Conservation (phyloP, 129 eudicot genomes). For the Flaveria ramosissima region DNA sequence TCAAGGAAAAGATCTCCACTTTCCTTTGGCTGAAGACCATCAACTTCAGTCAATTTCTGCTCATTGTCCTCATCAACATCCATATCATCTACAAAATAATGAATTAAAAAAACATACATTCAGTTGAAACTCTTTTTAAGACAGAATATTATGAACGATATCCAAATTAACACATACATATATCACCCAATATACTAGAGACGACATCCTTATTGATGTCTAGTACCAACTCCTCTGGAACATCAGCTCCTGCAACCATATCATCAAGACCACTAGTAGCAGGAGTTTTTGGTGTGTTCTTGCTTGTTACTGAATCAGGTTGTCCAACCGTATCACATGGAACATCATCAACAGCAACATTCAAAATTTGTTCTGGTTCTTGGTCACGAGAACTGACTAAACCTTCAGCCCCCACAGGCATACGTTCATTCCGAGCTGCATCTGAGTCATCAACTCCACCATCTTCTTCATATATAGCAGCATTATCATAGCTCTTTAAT, state of each 20-base stretch:
- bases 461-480: not conserved
- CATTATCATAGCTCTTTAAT: not conserved
- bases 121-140: not conserved
- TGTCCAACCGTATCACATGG: conserved; percentile 26
- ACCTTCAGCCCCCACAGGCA: conserved; percentile 17
- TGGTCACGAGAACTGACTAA: not conserved
- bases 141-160: not conserved
- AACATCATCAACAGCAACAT: conserved; percentile 22
- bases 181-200: conserved; percentile 20
- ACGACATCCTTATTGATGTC: conserved; percentile 24
- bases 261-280: conserved; percentile 8
- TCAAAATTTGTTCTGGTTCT: conserved; percentile 11
- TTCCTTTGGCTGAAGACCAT: conserved; percentile 8
- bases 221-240: not conserved
- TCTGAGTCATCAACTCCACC: conserved; percentile 22
- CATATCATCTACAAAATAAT: conserved; percentile 27
- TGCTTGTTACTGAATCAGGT: conserved; percentile 3
- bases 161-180: conserved; percentile 23
- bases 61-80: conserved; percentile 18
- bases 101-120: not conserved
- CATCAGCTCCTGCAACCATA: not conserved
- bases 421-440: conserved; percentile 24
- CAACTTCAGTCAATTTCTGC: conserved; percentile 20
- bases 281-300: conserved; percentile 22
- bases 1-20: not conserved